Percentiles rank a stretch among this genome's conserved stretches.
Evolutionary conservation across 2,329 filamentous ascomycete species (phyloP).

Genomic region (Pezicula neosporulosa): DNA sequence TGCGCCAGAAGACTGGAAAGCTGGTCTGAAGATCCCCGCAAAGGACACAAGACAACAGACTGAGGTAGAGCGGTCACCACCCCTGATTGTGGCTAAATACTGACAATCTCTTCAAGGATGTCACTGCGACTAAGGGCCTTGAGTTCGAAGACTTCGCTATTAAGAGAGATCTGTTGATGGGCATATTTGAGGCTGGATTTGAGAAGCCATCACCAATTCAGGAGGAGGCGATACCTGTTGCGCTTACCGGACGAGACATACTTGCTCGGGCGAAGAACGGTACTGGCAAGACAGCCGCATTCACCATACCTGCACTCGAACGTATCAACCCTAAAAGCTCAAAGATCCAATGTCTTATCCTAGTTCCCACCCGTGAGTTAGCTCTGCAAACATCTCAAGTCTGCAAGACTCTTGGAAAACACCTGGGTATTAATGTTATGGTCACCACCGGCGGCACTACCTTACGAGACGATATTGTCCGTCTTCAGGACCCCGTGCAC

Average conservation of each 20-base stretch:
- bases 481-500: slow-evolving; percentile 90
- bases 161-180: slow-evolving; percentile 95
- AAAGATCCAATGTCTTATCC: slow-evolving; percentile 94
- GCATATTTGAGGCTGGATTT: slow-evolving; percentile 98
- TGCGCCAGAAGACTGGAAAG: slow-evolving; percentile 67
- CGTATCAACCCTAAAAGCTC: slow-evolving; percentile 94
- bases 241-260: slow-evolving; percentile 90
- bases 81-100: slow-evolving; percentile 9
- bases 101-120: slow-evolving; percentile 62
- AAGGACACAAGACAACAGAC: slow-evolving; percentile 79
- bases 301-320: slow-evolving; percentile 92
- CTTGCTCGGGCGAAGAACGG: slow-evolving; percentile 97
- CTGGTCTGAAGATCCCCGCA: slow-evolving; percentile 65
- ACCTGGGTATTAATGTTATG: slow-evolving; percentile 97
- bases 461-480: slow-evolving; percentile 93
- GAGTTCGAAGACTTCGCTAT: slow-evolving; percentile 98
- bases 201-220: slow-evolving; percentile 98
- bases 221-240: slow-evolving; percentile 98
- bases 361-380: slow-evolving; percentile 94
- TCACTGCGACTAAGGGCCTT: slow-evolving; percentile 94
- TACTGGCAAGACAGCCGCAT: slow-evolving; percentile 96
- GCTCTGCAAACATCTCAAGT: slow-evolving; percentile 98
- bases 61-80: slow-evolving; percentile 49
- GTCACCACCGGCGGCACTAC: slow-evolving; percentile 96
- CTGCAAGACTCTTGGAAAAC: slow-evolving; percentile 97